phyloP scores from a whole-genome alignment of 2,329 filamentous ascomycete species.

The Colletotrichum kahawae region DNA sequence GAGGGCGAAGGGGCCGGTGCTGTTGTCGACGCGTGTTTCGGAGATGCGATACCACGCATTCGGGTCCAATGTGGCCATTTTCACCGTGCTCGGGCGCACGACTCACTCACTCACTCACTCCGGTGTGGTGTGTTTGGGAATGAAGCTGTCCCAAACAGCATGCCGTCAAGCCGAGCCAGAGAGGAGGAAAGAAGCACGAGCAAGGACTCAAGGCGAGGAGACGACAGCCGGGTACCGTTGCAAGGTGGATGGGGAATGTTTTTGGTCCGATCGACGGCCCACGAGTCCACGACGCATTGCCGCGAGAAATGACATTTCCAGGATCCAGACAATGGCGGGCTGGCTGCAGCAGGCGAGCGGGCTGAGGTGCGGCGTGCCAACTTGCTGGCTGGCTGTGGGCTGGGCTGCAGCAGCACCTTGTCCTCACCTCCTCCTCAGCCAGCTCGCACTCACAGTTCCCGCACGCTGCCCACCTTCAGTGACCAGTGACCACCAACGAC shows the following conservation, averaged over 20 bases:
- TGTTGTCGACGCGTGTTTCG: constrained; percentile 36
- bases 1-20: constrained; percentile 25
- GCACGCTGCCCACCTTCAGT: not conserved
- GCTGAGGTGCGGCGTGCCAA: not conserved
- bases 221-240: constrained; percentile 9
- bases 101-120: not conserved
- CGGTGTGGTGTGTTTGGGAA: not conserved
- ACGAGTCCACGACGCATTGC: constrained; percentile 9
- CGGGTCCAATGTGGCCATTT: constrained; percentile 29
- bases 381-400: not conserved
- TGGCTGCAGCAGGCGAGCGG: not conserved
- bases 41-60: constrained; percentile 41
- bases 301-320: constrained; percentile 17
- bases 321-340: not conserved
- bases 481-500: not conserved
- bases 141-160: not conserved
- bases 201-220: not conserved
- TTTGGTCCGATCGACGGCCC: constrained; percentile 7
- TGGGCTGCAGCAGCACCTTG: not conserved
- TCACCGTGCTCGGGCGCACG: constrained; percentile 3
- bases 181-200: not conserved
- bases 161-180: not conserved
- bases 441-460: not conserved
- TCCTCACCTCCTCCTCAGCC: not conserved
- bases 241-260: constrained; percentile 15